A percentile compares a stretch with the other conserved stretches of the same genome.
These are phyloP conservation scores for Ceriops tagal DNA, from an alignment of 345 rosid species.

Conservation along the genomic window DNA sequence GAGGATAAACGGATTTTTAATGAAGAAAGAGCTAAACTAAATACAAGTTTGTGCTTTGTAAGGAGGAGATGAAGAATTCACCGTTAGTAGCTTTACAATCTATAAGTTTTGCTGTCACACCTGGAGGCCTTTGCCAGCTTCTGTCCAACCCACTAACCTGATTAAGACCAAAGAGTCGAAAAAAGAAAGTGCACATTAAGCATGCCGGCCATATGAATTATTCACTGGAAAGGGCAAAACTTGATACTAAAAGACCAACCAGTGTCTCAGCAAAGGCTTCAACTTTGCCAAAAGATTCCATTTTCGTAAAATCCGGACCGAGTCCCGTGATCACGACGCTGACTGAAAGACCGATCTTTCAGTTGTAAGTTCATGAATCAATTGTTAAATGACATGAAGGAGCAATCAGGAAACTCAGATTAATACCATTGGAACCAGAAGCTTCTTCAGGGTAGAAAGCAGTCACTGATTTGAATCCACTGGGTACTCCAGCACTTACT, in stretches of 20 bases:
- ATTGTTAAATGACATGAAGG: neutral
- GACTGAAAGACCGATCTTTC: constrained; percentile 34
- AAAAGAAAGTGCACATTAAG: neutral
- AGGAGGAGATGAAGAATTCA: constrained; percentile 19
- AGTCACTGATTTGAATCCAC: constrained; percentile 76
- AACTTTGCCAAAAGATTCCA: constrained; percentile 96
- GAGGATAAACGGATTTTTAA: too few relatives aligned
- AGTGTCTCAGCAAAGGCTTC: constrained; percentile 83
- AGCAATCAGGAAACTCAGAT: constrained; percentile 3
- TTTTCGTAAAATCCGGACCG: constrained; percentile 83
- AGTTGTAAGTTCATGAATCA: neutral
- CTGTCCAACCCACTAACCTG: constrained; percentile 89
- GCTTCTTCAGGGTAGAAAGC: constrained; percentile 73
- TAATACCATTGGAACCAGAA: constrained; percentile 58
- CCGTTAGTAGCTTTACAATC: constrained; percentile 65
- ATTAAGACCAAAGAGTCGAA: neutral
- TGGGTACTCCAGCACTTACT: constrained; percentile 64
- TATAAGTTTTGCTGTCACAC: constrained; percentile 74
- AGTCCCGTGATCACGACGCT: constrained; percentile 73
- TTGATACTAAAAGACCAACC: constrained; percentile 33
- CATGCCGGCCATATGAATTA: neutral
- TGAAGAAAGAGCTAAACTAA: neutral
- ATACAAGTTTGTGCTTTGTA: neutral
- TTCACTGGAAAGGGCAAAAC: neutral
- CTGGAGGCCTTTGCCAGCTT: constrained; percentile 90